Evolutionary conservation across 2,329 filamentous ascomycete genomes (phyloP).

Genomic region (Volutella citrinella): DNA sequence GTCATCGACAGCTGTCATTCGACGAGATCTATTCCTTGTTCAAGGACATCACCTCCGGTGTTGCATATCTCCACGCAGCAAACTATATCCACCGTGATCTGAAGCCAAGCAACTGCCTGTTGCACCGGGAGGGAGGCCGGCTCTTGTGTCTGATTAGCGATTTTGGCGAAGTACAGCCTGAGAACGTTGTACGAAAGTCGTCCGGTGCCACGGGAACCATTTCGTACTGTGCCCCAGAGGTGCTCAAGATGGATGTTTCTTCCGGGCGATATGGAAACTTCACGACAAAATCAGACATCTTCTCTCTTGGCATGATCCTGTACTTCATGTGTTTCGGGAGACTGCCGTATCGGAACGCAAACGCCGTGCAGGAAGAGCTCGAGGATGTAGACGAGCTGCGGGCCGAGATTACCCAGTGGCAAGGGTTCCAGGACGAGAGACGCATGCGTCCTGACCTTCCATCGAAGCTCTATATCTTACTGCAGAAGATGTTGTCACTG

Average conservation of each 20-base stretch:
- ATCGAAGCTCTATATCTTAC: conserved; percentile 76
- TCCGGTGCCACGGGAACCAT: conserved; percentile 95
- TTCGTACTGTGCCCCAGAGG: conserved; percentile 95
- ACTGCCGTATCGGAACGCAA: conserved; percentile 80
- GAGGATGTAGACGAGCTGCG: conserved; percentile 86
- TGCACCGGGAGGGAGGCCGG: conserved; percentile 72
- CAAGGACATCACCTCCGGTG: conserved; percentile 86
- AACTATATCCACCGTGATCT: conserved; percentile 96
- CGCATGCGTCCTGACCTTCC: conserved; percentile 79
- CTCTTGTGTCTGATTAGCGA: conserved; percentile 88
- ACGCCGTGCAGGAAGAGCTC: conserved; percentile 82
- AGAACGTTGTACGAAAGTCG: conserved; percentile 77
- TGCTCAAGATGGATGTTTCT: conserved; percentile 64
- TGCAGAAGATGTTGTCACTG: conserved; percentile 77
- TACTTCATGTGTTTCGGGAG: conserved; percentile 96
- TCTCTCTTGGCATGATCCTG: conserved; percentile 95
- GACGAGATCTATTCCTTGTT: conserved; percentile 98
- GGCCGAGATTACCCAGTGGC: conserved; percentile 82
- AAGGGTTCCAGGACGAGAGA: conserved; percentile 77
- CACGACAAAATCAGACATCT: conserved; percentile 96
- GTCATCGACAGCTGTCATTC: conserved; percentile 55
- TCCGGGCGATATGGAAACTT: conserved; percentile 84
- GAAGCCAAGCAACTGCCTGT: conserved; percentile 91
- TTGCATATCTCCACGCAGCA: conserved; percentile 84
- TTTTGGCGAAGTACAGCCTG: conserved; percentile 92